Evolutionary conservation across 768 basidiomycete species (phyloP), one percentile per base, ranked within the genome.

Genomic region (Fibroporia radiculosa): DNA sequence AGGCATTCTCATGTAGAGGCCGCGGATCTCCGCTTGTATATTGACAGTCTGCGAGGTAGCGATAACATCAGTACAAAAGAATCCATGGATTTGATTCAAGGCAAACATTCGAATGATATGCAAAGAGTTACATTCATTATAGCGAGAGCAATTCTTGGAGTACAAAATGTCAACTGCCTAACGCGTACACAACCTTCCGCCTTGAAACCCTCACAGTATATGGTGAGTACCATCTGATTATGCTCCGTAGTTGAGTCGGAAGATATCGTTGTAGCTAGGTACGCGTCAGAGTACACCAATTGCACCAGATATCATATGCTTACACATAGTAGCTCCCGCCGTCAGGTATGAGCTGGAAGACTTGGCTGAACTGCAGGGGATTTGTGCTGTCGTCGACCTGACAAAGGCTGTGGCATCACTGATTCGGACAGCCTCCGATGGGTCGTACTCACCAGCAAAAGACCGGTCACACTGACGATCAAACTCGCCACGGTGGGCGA

Each of bases 331-430:
- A 93, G 53, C 77, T 77, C 16, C 52, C 55, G 4, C 71, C 77
- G 2, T 93, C 88, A 22, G 78, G 82, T 42, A 88, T 73, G 47
- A 99, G 79, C 54, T 95, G 91, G 80, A 99, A 99, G 50, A 80
- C 71, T 67, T 99, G 96, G 52, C 82, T 88, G 72, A 89, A 99
- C 56, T 79, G 81, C 45, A 99, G 69, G n/a, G 89, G 80, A 53
- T 87, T 86, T 46, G 65, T 33, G 51, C 71, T 73, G 49, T 86
- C 89, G 55, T 97, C 93, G 52, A 98, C 80, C 89, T 91, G 53
- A 0, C 10, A 16, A 18, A 13, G 13, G 25, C 10, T 11, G 32
- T 14, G 4, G 19, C 12, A 19, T 18, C 12, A 23, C 12, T 18
- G 26, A n/a, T 14, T 40, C 23, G 33, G 24, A 32, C 16, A 24